Evolutionary conservation across 1,284 basidiomycete genomes (phyloP).

Genomic region (Apiotrichum veenhuisii): DNA sequence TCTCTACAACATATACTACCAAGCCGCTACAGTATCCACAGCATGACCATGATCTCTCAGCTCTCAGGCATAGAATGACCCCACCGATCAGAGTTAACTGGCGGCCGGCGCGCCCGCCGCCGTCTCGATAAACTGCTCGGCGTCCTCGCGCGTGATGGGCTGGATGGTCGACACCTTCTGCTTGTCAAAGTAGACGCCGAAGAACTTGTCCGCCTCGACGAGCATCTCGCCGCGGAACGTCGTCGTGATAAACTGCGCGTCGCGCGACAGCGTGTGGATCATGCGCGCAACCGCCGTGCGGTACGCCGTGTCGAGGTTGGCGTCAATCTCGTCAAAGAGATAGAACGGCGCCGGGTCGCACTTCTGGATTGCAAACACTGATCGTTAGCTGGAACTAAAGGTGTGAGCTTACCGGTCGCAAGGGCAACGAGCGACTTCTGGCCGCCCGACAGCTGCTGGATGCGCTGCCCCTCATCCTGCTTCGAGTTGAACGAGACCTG

Average conservation of each 20-base stretch:
- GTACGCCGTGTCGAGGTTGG: slow-evolving; percentile 96
- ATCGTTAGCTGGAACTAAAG: not conserved
- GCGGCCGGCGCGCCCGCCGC: slow-evolving; percentile 13
- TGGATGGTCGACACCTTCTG: slow-evolving; percentile 71
- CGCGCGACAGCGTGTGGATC: slow-evolving; percentile 82
- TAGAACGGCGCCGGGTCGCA: slow-evolving; percentile 99
- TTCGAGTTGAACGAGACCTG: slow-evolving; percentile 87
- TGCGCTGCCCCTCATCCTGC: slow-evolving; percentile 88
- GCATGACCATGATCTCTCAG: too few relatives aligned
- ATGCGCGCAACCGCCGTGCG: slow-evolving; percentile 97
- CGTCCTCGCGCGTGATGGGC: slow-evolving; percentile 44
- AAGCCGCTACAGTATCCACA: not conserved
- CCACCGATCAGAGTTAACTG: not conserved
- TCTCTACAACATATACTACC: not conserved
- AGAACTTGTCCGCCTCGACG: slow-evolving; percentile 83
- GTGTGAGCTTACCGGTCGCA: slow-evolving; percentile 64
- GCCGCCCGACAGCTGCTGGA: slow-evolving; percentile 95
- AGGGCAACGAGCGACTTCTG: slow-evolving; percentile 97
- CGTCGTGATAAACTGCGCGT: slow-evolving; percentile 96
- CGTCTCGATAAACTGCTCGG: slow-evolving; percentile 39
- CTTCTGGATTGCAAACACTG: slow-evolving; percentile 97
- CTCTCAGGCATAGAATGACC: not conserved
- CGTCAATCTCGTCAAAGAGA: slow-evolving; percentile 99
- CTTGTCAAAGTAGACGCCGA: slow-evolving; percentile 97
- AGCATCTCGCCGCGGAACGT: slow-evolving; percentile 95